Percentiles rank a stretch among this genome's conserved stretches.
These are phyloP conservation scores for Ocimum tenuiflorum DNA, from an alignment of 257 asterid species.

Conservation along the genomic window DNA sequence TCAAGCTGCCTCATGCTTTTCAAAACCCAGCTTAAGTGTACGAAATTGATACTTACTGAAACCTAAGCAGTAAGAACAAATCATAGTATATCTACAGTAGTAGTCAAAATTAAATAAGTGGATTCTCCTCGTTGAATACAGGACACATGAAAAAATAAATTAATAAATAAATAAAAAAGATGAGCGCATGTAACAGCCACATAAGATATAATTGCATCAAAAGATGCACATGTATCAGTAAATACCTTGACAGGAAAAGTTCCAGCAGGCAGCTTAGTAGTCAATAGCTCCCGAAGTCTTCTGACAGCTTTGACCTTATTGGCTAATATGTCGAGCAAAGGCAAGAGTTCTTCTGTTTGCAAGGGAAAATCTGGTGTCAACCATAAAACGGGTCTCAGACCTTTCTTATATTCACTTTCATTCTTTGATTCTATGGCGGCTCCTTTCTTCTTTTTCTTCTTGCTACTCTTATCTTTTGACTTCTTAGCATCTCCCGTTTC, in stretches of 20 bases:
- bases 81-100: background rate
- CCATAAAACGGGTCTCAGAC: constrained; percentile 94
- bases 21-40: background rate
- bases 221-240: constrained; percentile 3
- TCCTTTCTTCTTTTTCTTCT: constrained; percentile 92
- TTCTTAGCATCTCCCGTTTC: constrained; percentile 61
- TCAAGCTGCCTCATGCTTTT: no score
- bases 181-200: constrained; percentile 6
- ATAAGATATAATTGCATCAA: background rate
- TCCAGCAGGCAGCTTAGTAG: constrained; percentile 86
- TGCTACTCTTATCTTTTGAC: constrained; percentile 70
- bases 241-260: constrained; percentile 97
- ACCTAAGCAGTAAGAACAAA: background rate
- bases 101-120: background rate
- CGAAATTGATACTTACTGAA: background rate
- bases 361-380: constrained; percentile 95
- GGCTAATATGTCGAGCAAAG: constrained; percentile 93
- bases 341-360: constrained; percentile 88
- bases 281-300: constrained; percentile 93
- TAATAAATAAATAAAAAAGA: no score
- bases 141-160: no score
- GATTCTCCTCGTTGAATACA: background rate
- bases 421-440: constrained; percentile 34
- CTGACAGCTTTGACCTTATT: constrained; percentile 93
- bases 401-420: constrained; percentile 82